Conservation (phyloP, 495 filamentous ascomycete species). For the Penicillium goetzii region DNA sequence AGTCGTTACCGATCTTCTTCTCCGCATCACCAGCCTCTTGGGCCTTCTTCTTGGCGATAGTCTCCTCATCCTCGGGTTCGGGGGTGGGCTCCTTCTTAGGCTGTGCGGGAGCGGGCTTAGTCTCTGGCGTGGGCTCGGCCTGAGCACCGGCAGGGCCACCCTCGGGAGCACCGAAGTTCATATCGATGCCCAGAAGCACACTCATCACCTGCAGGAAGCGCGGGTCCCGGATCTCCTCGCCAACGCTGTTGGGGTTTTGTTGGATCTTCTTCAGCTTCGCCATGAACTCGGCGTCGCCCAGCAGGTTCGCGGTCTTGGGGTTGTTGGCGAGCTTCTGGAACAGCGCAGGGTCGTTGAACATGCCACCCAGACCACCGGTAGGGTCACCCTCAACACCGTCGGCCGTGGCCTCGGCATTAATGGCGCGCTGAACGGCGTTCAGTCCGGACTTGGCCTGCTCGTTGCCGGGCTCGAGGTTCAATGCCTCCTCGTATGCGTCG, state of each 20-base stretch:
- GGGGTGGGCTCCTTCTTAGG: conserved; percentile 62
- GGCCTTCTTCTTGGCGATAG: conserved; percentile 78
- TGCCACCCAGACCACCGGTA: conserved; percentile 74
- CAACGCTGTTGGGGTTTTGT: conserved; percentile 77
- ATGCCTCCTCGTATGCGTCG: conserved; percentile 88
- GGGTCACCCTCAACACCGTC: conserved; percentile 71
- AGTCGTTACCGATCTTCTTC: conserved; percentile 91
- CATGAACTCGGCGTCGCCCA: conserved; percentile 91
- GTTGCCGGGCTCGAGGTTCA: conserved; percentile 89
- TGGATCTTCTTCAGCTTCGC: conserved; percentile 78
- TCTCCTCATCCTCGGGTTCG: conserved; percentile 77
- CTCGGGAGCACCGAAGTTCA: conserved; percentile 68
- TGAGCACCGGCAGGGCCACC: conserved; percentile 61
- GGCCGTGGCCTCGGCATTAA: conserved; percentile 73
- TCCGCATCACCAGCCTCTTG: conserved; percentile 92
- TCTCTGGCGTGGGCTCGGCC: conserved; percentile 80
- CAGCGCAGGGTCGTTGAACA: conserved; percentile 92
- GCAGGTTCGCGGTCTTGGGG: conserved; percentile 84
- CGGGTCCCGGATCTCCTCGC: conserved; percentile 82
- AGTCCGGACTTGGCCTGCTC: conserved; percentile 89
- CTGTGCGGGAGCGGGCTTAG: conserved; percentile 52
- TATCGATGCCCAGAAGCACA: conserved; percentile 90
- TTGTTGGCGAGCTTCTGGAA: conserved; percentile 89
- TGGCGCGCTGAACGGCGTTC: conserved; percentile 81
- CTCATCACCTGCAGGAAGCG: conserved; percentile 93